Base-by-base conservation (phyloP, 2,329 filamentous ascomycete genomes). In the Fusarium pseudograminearum region DNA sequence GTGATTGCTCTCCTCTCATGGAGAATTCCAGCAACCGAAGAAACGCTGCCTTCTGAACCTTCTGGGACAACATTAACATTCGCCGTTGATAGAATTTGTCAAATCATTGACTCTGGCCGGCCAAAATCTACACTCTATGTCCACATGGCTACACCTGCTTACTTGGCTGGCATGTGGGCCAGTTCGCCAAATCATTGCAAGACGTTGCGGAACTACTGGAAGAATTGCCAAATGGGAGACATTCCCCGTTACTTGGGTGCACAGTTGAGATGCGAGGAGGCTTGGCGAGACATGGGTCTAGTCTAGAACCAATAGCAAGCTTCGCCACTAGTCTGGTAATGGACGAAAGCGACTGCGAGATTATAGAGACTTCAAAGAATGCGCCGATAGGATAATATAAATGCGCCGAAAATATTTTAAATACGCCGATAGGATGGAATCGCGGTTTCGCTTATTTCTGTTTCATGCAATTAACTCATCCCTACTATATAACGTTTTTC, bases 111-210 rank as follows among this genome's bases (percentile, higher is more conserved):
- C 1, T 66, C 70, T 0, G 76, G 77, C 8, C 71, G 77, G 3
- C 61, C 77, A 2, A 74, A 72, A 1, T 83, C 80, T 1, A 74
- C 73, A 8, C 81, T 79, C 61, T 82, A 81, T 61, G 77, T 79
- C 33, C 80, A 82, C 57, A 70, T 83, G 66, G 80, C 79, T 3
- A 76, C 77, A 0, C 74, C 78, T 1, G 79, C 78, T 0, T 82
- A 79, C 47, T 58, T 83, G 5, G 77, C 78, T 1, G 80, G 77
- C 0, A 80, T 81, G 63, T 73, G 79, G 36, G 79, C 79, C 2
- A 78, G 67, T 7, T 75, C 73, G 0, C 33, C 28, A 0, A 57
- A 65, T 15, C 80, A 83, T 24, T 81, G 80, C 46, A 74, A 77
- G 7, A 65, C 76, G 4, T 71, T 83, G 16, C 73, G 79, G 9